A percentile compares a stretch with the other conserved stretches of the same genome.
phyloP scores from a whole-genome alignment of 768 basidiomycete species.

The Suillus decipiens region DNA sequence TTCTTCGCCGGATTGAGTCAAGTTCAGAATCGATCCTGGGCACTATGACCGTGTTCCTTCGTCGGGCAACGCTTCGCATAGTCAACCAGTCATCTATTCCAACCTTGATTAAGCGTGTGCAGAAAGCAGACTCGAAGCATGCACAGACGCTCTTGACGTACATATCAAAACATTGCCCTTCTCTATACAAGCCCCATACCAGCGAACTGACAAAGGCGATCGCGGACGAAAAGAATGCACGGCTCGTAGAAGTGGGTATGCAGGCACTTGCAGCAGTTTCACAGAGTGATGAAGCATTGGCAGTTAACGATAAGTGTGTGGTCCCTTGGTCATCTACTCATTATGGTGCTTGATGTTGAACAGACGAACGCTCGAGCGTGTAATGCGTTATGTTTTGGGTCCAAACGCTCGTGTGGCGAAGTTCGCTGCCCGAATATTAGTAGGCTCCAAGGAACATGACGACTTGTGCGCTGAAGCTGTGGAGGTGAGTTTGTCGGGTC shows the following conservation, averaged over 20 bases:
- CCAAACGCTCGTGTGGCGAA: slow-evolving; percentile 73
- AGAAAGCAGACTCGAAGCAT: slow-evolving; percentile 44
- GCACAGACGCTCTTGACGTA: slow-evolving; percentile 56
- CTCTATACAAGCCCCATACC: slow-evolving; percentile 71
- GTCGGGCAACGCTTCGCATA: slow-evolving; percentile 68
- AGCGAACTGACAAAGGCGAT: slow-evolving; percentile 76
- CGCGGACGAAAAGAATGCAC: slow-evolving; percentile 58
- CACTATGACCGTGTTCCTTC: slow-evolving; percentile 74
- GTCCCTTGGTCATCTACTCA: not conserved
- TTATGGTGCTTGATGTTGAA: slow-evolving; percentile 8
- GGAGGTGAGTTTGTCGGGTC: slow-evolving; percentile 49
- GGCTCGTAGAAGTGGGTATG: slow-evolving; percentile 64
- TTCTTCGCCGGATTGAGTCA: slow-evolving; percentile 74
- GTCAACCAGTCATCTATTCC: slow-evolving; percentile 87
- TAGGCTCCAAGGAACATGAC: slow-evolving; percentile 54
- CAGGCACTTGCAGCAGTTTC: slow-evolving; percentile 76
- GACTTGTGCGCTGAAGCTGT: slow-evolving; percentile 56
- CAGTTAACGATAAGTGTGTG: slow-evolving; percentile 68
- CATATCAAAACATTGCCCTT: slow-evolving; percentile 75
- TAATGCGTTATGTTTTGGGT: slow-evolving; percentile 58
- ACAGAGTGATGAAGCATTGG: slow-evolving; percentile 56
- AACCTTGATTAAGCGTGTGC: slow-evolving; percentile 69
- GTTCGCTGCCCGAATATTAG: slow-evolving; percentile 78
- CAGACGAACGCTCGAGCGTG: slow-evolving; percentile 69
- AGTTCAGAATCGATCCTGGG: slow-evolving; percentile 56